phyloP scores from a whole-genome alignment of 75 land plant species.

The Pseudotsuga menziesii region DNA sequence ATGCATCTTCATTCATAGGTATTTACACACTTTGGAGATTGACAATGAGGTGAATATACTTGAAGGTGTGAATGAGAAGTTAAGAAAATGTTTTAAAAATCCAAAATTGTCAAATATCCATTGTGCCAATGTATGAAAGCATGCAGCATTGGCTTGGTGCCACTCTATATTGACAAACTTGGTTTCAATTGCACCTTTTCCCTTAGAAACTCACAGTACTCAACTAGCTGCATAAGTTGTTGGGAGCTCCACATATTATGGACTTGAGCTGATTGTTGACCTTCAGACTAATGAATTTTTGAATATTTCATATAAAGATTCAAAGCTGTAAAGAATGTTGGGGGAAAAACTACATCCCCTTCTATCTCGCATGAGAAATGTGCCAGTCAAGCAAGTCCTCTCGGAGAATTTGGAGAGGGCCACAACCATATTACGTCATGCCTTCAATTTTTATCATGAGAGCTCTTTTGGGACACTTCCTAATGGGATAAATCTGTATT shows the following conservation, averaged over 20 bases:
- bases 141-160: slow-evolving; percentile 92
- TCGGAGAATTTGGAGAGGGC: slow-evolving; percentile 75
- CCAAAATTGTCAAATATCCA: slow-evolving; percentile 66
- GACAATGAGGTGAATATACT: slow-evolving; percentile 63
- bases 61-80: slow-evolving; percentile 90
- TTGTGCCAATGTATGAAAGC: slow-evolving; percentile 75
- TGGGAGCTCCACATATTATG: slow-evolving; percentile 17
- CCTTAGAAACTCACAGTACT: slow-evolving; percentile 10
- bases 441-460: slow-evolving; percentile 78
- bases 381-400: slow-evolving; percentile 51
- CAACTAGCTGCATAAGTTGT: slow-evolving; percentile 1
- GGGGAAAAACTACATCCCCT: slow-evolving; percentile 38
- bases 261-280: slow-evolving; percentile 53
- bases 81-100: slow-evolving; percentile 90
- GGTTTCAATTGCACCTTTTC: slow-evolving; percentile 58
- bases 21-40: slow-evolving; percentile 63
- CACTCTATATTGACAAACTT: slow-evolving; percentile 67
- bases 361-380: slow-evolving; percentile 45
- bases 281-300: slow-evolving; percentile 50
- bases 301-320: slow-evolving; percentile 37
- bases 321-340: slow-evolving; percentile 21
- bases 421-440: slow-evolving; percentile 53
- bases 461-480: slow-evolving; percentile 44
- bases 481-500: slow-evolving; percentile 38
- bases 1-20: slow-evolving; percentile 74